Evolutionary conservation across 2,329 filamentous ascomycete genomes (phyloP).

Genomic region (Periglandula ipomoeae): DNA sequence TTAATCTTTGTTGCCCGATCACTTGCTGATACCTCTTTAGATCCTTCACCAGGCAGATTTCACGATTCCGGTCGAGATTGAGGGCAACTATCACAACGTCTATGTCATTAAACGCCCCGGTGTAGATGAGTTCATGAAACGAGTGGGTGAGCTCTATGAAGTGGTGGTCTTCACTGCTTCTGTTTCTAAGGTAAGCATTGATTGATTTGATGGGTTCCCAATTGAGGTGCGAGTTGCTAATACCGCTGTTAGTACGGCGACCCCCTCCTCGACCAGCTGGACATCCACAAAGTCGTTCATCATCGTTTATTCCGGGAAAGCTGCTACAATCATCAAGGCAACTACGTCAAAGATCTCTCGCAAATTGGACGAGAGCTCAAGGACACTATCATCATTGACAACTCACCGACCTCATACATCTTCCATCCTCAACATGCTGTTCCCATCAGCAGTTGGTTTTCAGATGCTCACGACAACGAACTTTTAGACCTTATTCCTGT

Average conservation of each 20-base stretch:
- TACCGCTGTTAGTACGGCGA: slow-evolving; percentile 67
- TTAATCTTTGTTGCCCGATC: no score
- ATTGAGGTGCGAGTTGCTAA: slow-evolving; percentile 7
- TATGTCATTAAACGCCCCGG: slow-evolving; percentile 99
- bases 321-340: slow-evolving; percentile 98
- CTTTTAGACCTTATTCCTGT: slow-evolving; percentile 94
- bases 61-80: slow-evolving; percentile 97
- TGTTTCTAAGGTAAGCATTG: slow-evolving; percentile 73
- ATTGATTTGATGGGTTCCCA: slow-evolving; percentile 8
- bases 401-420: slow-evolving; percentile 97
- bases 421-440: slow-evolving; percentile 99
- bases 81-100: slow-evolving; percentile 98
- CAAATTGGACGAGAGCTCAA: slow-evolving; percentile 92
- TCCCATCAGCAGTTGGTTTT: slow-evolving; percentile 99
- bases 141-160: slow-evolving; percentile 94
- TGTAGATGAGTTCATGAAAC: slow-evolving; percentile 97
- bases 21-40: slow-evolving; percentile 34
- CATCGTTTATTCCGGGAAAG: slow-evolving; percentile 95
- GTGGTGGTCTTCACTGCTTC: slow-evolving; percentile 98
- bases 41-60: slow-evolving; percentile 97
- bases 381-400: slow-evolving; percentile 99
- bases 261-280: slow-evolving; percentile 87
- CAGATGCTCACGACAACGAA: slow-evolving; percentile 98
- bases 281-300: slow-evolving; percentile 95
- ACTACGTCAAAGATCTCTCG: slow-evolving; percentile 98